Base-by-base conservation (phyloP, 192 early-diverging fungal species). In the Rhizophlyctis rosea region DNA sequence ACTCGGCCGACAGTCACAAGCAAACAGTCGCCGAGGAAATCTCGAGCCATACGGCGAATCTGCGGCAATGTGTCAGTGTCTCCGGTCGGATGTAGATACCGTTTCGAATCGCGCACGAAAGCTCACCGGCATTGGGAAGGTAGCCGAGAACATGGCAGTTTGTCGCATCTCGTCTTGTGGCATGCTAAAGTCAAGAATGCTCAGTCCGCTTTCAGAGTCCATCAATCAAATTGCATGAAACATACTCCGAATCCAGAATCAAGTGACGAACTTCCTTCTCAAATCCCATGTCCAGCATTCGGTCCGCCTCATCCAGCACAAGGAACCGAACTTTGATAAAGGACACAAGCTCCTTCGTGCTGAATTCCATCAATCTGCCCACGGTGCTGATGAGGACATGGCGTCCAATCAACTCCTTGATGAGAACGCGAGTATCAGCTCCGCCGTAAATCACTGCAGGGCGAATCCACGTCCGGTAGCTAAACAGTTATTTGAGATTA, bases 271-370 rank as follows among this genome's bases (percentile, higher is more conserved):
- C 87, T 64, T 88, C 89, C 36, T 90, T 89, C 61, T 92, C 92
- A 63, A 96, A 96, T 11, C 92, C 94, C 86, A 94, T 90, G 65
- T 96, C 94, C 72, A 96, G 94, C 91, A 96, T 91, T 66, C 94
- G 87, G 71, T 95, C 93, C 2, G 93, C 93, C 76, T 95, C 93
- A 70, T 95, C 93, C 34, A 95, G 70, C 89, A 92, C 63, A 5
- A 72, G 67, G 39, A 67, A 31, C 69, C 56, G 72, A 81, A 72
- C 51, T n/a, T 48, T 27, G 29, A 53, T 29, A 21, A 96, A 75
- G 47, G 90, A 92, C 18, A 95, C 89, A 34, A 87, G 81, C 9
- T 91, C 92, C 35, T 88, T 87, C 72, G 86, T 87, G 51, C 94
- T 66, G 39, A 96, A 67, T 62, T 96, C 93, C 60, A 94, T 91